These are phyloP conservation scores for Komagataella pseudopastoris DNA, from an alignment of 805 yeast genomes.

Conservation along the genomic window DNA sequence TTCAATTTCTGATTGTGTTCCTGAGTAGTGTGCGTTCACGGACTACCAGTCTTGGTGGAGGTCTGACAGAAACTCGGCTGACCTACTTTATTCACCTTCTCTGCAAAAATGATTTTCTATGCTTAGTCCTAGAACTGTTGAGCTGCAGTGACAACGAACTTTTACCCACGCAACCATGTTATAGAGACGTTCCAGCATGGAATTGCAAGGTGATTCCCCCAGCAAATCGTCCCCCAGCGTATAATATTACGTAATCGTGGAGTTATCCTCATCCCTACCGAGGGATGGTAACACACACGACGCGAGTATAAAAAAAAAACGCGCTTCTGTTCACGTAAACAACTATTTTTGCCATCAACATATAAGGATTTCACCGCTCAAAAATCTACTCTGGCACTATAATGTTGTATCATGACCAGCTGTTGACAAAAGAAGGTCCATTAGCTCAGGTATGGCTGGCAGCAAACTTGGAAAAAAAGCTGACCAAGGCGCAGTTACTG, in stretches of 20 bases:
- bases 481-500: slow-evolving; percentile 58
- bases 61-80: too few relatives aligned
- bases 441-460: slow-evolving; percentile 89
- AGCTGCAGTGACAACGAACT: too few relatives aligned
- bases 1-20: too few relatives aligned
- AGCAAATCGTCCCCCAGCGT: neutral
- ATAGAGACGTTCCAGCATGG: neutral
- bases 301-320: neutral
- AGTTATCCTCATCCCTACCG: neutral
- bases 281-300: neutral
- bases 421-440: slow-evolving; percentile 64
- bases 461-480: slow-evolving; percentile 70
- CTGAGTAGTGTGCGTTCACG: too few relatives aligned
- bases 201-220: neutral
- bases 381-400: neutral
- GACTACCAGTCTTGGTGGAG: too few relatives aligned
- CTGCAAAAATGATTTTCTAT: too few relatives aligned
- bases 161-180: too few relatives aligned
- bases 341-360: neutral
- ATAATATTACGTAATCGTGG: neutral
- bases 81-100: too few relatives aligned
- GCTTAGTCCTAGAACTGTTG: too few relatives aligned
- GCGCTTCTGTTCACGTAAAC: neutral
- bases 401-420: slow-evolving; percentile 37
- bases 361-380: neutral